These are phyloP conservation scores for Neurospora africana DNA, from an alignment of 495 filamentous ascomycete genomes.

Conservation along the genomic window DNA sequence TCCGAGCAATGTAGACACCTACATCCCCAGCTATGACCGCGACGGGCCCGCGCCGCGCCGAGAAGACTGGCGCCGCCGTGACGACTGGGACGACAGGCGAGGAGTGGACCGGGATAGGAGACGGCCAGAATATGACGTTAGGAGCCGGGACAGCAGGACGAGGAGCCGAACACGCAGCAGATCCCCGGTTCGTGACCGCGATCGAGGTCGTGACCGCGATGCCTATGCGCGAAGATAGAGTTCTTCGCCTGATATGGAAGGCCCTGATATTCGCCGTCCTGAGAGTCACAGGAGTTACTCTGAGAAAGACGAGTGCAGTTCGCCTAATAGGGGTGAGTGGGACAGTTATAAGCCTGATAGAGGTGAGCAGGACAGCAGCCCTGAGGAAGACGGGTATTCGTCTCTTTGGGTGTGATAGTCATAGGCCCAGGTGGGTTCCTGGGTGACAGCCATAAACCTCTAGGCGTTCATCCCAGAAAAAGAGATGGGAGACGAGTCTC, in stretches of 20 bases:
- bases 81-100: constrained; percentile 34
- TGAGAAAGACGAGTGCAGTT: background rate
- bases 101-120: constrained; percentile 23
- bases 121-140: constrained; percentile 36
- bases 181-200: constrained; percentile 32
- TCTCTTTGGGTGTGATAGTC: background rate
- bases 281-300: background rate
- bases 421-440: background rate
- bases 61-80: constrained; percentile 37
- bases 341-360: background rate
- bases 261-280: background rate
- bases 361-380: background rate
- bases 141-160: constrained; percentile 33
- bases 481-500: too few relatives aligned
- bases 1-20: constrained; percentile 43
- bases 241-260: background rate
- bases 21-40: constrained; percentile 47
- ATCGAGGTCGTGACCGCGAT: constrained; percentile 35
- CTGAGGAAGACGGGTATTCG: background rate
- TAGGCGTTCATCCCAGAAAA: background rate
- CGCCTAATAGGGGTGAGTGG: background rate
- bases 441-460: background rate
- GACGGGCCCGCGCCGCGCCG: constrained; percentile 26
- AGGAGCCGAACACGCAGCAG: constrained; percentile 34
- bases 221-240: constrained; percentile 29